Evolutionary conservation across 2,329 filamentous ascomycete genomes (phyloP), one percentile per base, ranked within the genome.

Genomic region (Aureobasidium namibiae): DNA sequence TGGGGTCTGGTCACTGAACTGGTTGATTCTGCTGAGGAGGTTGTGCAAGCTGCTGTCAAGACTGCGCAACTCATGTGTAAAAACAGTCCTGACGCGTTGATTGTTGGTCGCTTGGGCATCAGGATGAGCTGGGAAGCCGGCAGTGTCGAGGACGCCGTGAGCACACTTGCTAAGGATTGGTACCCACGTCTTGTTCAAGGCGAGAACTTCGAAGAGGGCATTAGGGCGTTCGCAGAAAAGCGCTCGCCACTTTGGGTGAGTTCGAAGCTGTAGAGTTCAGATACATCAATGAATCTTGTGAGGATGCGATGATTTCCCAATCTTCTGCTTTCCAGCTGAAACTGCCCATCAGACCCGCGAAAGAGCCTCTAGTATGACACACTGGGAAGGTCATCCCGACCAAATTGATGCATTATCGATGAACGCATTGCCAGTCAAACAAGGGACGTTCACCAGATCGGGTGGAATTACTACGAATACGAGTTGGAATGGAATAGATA

Each of bases 151-250:
- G 60, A 59, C 13, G 38, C 62, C 70, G 64, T 73, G 67, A 45
- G 70, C 68, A 24, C 74, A 74, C 61, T 73, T 72, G 50, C 42
- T 16, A 31, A 68, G 75, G 48, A 71, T 74, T 59, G 71, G 76
- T 36, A 77, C 68, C n/a, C 68, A 73, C 11, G 67, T 69, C 45
- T 76, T 72, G 0, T 63, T 76, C 33, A 70, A 34, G 74, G 77
- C 0, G 74, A 78, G 60, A 82, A 81, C 69, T 69, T 78, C n/a
- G 67, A 72, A 16, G 77, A 80, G 62, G 79, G 79, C 1, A 63
- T 81, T 56, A 71, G 68, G 61, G 80, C 80, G 5, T 83, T 82
- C 72, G 74, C 74, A 36, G 72, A 77, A 66, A 81, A 80, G 70
- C 70, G 75, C 64, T 70, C 74, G 63, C 78, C 79, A 18, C 65